These are phyloP conservation scores for Termitomyces sp. DNA, from an alignment of 768 basidiomycete species.

Conservation along the genomic window DNA sequence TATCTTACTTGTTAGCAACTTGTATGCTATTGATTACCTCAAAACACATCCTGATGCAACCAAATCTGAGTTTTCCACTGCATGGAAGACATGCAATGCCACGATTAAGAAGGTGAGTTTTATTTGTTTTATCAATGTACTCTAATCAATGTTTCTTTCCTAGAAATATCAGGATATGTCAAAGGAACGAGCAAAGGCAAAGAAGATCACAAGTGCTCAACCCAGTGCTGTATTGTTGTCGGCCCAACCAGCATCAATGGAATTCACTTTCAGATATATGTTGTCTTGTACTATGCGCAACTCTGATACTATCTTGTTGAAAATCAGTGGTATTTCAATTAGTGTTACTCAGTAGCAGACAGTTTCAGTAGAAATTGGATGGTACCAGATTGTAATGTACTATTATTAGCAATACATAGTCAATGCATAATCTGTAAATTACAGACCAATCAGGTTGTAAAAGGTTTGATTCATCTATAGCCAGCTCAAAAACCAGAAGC, in stretches of 20 bases:
- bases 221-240: background rate
- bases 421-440: no score
- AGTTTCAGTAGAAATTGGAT: no score
- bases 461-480: no score
- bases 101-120: background rate
- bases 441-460: no score
- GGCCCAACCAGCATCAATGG: background rate
- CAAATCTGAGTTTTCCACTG: background rate
- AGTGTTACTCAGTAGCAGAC: no score
- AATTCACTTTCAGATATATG: background rate
- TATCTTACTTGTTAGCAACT: background rate
- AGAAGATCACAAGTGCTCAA: background rate
- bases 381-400: no score
- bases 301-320: no score
- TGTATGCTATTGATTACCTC: background rate
- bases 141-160: background rate
- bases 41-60: background rate
- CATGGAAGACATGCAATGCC: background rate
- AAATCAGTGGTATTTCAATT: no score
- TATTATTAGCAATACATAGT: no score
- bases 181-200: background rate
- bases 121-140: background rate
- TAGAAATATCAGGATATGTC: background rate
- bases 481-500: no score
- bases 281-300: no score